These are phyloP conservation scores for Fusarium luffae DNA, from an alignment of 2,329 filamentous ascomycete species.

Conservation along the genomic window DNA sequence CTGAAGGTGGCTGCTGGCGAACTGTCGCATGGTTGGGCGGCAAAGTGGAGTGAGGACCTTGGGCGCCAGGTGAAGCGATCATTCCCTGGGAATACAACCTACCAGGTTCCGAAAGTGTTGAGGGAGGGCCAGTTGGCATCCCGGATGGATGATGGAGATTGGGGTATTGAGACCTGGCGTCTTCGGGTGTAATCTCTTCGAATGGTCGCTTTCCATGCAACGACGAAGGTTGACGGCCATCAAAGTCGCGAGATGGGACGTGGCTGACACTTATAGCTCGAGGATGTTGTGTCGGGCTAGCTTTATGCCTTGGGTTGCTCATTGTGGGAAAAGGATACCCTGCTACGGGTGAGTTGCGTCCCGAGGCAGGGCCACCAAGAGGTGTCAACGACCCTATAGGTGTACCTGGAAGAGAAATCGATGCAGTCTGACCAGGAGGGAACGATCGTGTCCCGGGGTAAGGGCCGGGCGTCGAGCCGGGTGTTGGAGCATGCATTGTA, in stretches of 20 bases:
- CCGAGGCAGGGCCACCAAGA: constrained; percentile 47
- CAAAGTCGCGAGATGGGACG: constrained; percentile 39
- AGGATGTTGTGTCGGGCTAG: constrained; percentile 48
- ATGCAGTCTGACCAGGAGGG: constrained; percentile 44
- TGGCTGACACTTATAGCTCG: constrained; percentile 48
- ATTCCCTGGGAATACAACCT: constrained; percentile 53
- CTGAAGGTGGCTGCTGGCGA: constrained; percentile 27
- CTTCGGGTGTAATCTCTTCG: constrained; percentile 45
- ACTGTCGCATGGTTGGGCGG: constrained; percentile 36
- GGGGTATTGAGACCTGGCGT: constrained; percentile 41
- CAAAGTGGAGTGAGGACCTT: constrained; percentile 41
- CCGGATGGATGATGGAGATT: constrained; percentile 43
- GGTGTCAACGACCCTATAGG: constrained; percentile 46
- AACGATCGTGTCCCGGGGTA: constrained; percentile 43
- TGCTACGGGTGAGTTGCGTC: constrained; percentile 48
- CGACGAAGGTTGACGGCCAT: constrained; percentile 36
- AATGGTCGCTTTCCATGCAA: constrained; percentile 49
- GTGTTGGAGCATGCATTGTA: constrained; percentile 29
- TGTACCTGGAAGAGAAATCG: constrained; percentile 51
- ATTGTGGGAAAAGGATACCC: constrained; percentile 49
- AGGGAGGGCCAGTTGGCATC: constrained; percentile 38
- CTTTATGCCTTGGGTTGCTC: constrained; percentile 45
- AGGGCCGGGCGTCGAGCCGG: constrained; percentile 36
- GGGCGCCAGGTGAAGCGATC: constrained; percentile 41
- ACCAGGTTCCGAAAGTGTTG: constrained; percentile 43